phyloP scores from a whole-genome alignment of 2,329 filamentous ascomycete species.

The Alternaria sp. region DNA sequence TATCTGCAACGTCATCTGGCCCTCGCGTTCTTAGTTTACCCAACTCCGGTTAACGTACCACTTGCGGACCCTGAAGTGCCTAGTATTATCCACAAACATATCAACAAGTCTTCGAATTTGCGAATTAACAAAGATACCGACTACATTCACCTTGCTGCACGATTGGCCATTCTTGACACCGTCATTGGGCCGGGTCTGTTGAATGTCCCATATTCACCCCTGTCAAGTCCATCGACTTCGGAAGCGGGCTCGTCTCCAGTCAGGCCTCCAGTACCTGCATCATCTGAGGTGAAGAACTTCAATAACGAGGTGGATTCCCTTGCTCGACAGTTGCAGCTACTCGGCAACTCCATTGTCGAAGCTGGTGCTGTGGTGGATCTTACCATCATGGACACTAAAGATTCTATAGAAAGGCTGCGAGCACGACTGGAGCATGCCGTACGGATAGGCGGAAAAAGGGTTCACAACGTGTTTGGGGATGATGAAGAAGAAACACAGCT shows the following conservation, averaged over 20 bases:
- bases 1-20: slow-evolving; percentile 73
- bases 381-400: slow-evolving; percentile 79
- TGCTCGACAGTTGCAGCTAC: slow-evolving; percentile 56
- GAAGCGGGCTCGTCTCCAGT: slow-evolving; percentile 30
- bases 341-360: slow-evolving; percentile 72
- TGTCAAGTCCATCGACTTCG: slow-evolving; percentile 37
- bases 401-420: slow-evolving; percentile 75
- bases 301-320: slow-evolving; percentile 76
- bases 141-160: slow-evolving; percentile 72
- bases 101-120: slow-evolving; percentile 59
- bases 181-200: slow-evolving; percentile 72
- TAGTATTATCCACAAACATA: slow-evolving; percentile 34
- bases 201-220: slow-evolving; percentile 42
- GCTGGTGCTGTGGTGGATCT: slow-evolving; percentile 65
- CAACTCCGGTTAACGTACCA: slow-evolving; percentile 33
- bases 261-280: slow-evolving; percentile 21
- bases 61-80: slow-evolving; percentile 36
- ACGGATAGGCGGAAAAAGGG: slow-evolving; percentile 64
- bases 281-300: slow-evolving; percentile 62
- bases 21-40: slow-evolving; percentile 66
- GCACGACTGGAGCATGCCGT: slow-evolving; percentile 76
- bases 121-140: slow-evolving; percentile 65
- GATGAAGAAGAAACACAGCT: slow-evolving; percentile 62
- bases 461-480: slow-evolving; percentile 51
- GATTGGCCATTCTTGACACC: slow-evolving; percentile 74